Percentiles rank a stretch among this genome's conserved stretches.
phyloP scores from a whole-genome alignment of 164 flowering plant genomes.

The Piper longum region DNA sequence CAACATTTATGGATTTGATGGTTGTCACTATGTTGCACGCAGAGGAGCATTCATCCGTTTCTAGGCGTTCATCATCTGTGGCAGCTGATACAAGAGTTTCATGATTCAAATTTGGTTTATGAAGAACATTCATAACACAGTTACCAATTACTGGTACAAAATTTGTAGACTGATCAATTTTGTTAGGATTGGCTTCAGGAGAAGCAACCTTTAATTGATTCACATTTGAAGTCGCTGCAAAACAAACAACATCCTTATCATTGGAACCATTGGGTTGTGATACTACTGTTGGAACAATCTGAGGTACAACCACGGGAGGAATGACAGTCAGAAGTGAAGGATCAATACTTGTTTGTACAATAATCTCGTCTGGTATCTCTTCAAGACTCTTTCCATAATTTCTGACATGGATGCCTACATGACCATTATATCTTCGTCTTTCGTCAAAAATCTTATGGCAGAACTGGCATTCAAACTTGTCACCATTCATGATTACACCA shows the following conservation, averaged over 20 bases:
- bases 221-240: slow-evolving; percentile 3
- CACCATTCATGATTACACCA: slow-evolving; percentile 60
- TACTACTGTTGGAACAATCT: background rate
- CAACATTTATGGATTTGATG: background rate
- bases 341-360: slow-evolving; percentile 13
- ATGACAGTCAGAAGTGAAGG: slow-evolving; percentile 16
- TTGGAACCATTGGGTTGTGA: background rate
- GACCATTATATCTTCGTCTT: slow-evolving; percentile 56
- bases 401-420: slow-evolving; percentile 67
- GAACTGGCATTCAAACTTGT: slow-evolving; percentile 68
- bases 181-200: background rate
- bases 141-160: background rate
- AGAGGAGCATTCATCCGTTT: background rate
- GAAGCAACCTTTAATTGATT: background rate
- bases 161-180: background rate
- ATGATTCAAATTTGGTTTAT: background rate
- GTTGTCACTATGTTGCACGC: background rate
- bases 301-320: slow-evolving; percentile 11
- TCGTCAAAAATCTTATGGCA: slow-evolving; percentile 65
- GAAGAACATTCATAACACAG: background rate
- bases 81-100: background rate
- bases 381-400: slow-evolving; percentile 33
- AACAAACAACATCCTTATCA: slow-evolving; percentile 14
- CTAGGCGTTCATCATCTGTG: background rate
- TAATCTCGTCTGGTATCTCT: slow-evolving; percentile 20